phyloP scores from a whole-genome alignment of 768 basidiomycete species.

The Rhodotorula paludigena region DNA sequence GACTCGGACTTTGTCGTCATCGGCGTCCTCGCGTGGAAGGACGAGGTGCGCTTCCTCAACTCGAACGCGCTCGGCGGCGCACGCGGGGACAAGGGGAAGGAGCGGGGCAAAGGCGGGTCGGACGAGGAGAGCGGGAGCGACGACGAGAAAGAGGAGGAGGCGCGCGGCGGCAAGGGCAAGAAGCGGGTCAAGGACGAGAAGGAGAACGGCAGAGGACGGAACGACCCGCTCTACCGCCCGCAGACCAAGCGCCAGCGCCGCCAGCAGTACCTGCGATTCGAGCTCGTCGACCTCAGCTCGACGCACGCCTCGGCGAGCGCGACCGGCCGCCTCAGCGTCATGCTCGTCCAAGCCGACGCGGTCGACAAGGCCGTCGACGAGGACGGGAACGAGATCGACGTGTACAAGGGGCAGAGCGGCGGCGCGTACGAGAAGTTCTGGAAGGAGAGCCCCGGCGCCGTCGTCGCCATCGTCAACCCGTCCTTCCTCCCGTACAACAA shows the following conservation, averaged over 20 bases:
- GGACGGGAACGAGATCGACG: conserved; percentile 54
- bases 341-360: conserved; percentile 82
- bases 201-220: conserved; percentile 7
- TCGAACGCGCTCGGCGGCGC: conserved; percentile 43
- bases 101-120: conserved; percentile 40
- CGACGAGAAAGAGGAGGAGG: conserved; percentile 38
- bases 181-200: conserved; percentile 1
- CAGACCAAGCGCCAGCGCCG: conserved; percentile 47
- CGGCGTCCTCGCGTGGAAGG: conserved; percentile 87
- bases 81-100: conserved; percentile 1
- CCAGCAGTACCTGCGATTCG: conserved; percentile 80
- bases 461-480: conserved; percentile 84
- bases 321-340: conserved; percentile 72
- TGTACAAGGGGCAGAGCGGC: conserved; percentile 81
- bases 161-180: neutral
- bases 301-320: conserved; percentile 63
- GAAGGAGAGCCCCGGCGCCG: conserved; percentile 80
- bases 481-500: conserved; percentile 60
- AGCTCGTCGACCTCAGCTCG: conserved; percentile 68
- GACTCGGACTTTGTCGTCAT: conserved; percentile 92
- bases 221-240: neutral
- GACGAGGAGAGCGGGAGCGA: conserved; percentile 41
- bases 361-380: conserved; percentile 53
- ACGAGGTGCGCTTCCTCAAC: conserved; percentile 57
- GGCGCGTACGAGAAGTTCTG: conserved; percentile 87